Evolutionary conservation across 495 filamentous ascomycete genomes (phyloP), one percentile per base, ranked within the genome.

Genomic region (Immersiella caudata): DNA sequence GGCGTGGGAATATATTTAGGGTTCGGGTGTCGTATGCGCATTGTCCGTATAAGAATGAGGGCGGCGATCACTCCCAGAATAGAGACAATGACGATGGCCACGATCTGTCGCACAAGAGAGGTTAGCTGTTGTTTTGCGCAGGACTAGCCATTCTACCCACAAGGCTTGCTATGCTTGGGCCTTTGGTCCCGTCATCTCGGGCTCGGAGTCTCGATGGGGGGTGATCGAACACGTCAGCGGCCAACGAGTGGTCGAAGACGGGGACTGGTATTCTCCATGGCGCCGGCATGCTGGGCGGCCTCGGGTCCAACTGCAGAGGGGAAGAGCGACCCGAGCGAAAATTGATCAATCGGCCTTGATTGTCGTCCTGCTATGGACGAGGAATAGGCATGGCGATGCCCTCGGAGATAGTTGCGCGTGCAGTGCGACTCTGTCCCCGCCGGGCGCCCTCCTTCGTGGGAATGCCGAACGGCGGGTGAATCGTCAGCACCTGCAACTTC

Each of bases 1-100:
- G 79, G 76, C 0, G 83, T 85, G 14, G 88, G 89, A 33, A 89
- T 76, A 69, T 85, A 88, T 75, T 81, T 85, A 20, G 85, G 87
- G 49, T 85, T 80, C 50, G 79, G 82, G 63, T 74, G 64, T 9
- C 73, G 71, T 56, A 40, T 56, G 46, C 73, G 73, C 29, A 74
- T 0, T 36, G 40, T 60, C n/a, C 73, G 71, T 25, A 72, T 27
- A 0, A 63, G 2, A 21, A 75, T 27, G 29, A 73, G 40, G 35
- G 46, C 61, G 24, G 67, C 24, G 60, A 74, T 49, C 18, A 75
- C 22, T 11, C 68, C 52, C 27, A 68, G 36, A 40, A 78, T 58
- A 40, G 60, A 65, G 52, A 60, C 67, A 11, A 76, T 36, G 22
- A 79, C 62, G 26, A 57, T 49, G 14, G 65, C 68, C 22, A 72